phyloP scores from a whole-genome alignment of 352 stramenopile genomes.

The Phytopythium mirpurense region DNA sequence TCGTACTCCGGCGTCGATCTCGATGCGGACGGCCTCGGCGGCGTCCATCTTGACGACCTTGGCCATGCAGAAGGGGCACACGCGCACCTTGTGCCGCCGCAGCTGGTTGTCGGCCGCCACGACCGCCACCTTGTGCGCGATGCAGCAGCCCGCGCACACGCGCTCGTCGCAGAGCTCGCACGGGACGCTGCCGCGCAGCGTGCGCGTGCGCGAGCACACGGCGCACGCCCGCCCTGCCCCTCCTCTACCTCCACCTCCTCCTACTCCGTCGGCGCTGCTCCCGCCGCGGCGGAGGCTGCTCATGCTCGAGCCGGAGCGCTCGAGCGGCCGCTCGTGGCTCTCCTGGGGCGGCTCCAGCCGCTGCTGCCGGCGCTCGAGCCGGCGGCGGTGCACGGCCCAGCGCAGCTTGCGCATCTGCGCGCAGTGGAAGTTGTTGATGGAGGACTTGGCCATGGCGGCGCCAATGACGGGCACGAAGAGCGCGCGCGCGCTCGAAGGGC shows the following conservation, averaged over 20 bases:
- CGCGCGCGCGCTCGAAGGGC: slow-evolving; percentile 1
- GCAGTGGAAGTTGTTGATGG: slow-evolving; percentile 26
- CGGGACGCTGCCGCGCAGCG: slow-evolving; percentile 14
- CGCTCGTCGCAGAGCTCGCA: slow-evolving; percentile 24
- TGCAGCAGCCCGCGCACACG: slow-evolving; percentile 21
- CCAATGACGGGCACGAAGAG: slow-evolving; percentile 7
- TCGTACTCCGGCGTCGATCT: slow-evolving; percentile 26
- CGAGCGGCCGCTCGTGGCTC: not conserved
- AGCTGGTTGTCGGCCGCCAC: slow-evolving; percentile 26
- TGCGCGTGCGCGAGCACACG: slow-evolving; percentile 2
- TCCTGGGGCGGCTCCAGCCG: not conserved
- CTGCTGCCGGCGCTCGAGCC: not conserved
- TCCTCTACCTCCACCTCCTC: not conserved
- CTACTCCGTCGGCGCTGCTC: not conserved
- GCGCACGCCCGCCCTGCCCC: not conserved
- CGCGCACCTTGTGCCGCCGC: slow-evolving; percentile 21
- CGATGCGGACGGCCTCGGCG: slow-evolving; percentile 19
- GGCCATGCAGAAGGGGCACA: slow-evolving; percentile 27
- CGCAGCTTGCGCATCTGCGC: slow-evolving; percentile 27
- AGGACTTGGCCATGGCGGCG: slow-evolving; percentile 7
- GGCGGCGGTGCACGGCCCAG: slow-evolving; percentile 15
- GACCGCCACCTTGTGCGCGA: slow-evolving; percentile 23
- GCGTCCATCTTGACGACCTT: slow-evolving; percentile 26
- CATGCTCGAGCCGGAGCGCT: slow-evolving; percentile 1
- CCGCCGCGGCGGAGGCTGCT: not conserved